phyloP scores from a whole-genome alignment of 1,139 yeast genomes.

The Zygoascus sp. region DNA sequence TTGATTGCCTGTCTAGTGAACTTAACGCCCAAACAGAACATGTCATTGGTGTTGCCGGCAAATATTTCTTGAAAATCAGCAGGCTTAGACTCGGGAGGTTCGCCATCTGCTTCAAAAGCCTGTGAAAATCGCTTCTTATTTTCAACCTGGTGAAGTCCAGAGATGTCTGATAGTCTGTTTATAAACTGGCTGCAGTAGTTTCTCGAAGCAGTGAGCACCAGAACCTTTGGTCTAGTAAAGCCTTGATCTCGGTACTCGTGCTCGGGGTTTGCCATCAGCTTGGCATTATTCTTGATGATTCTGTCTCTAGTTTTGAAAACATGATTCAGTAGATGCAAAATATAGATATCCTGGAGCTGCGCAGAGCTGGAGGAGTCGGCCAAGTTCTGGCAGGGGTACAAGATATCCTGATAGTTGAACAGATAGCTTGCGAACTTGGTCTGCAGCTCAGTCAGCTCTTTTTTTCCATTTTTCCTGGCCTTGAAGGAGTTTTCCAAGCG shows the following conservation, averaged over 20 bases:
- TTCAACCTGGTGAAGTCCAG: conserved; percentile 72
- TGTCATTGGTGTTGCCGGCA: conserved; percentile 88
- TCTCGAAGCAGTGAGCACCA: conserved; percentile 80
- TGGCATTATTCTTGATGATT: conserved; percentile 67
- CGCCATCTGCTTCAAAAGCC: conserved; percentile 57
- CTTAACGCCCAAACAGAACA: conserved; percentile 83
- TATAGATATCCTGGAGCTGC: conserved; percentile 59
- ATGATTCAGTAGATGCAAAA: conserved; percentile 76
- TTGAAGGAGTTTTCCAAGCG: conserved; percentile 29
- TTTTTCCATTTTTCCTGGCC: conserved; percentile 18
- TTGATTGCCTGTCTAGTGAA: conserved; percentile 84
- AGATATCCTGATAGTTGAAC: conserved; percentile 67
- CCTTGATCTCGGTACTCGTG: conserved; percentile 86
- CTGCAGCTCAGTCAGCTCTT: conserved; percentile 38
- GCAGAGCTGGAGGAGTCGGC: conserved; percentile 33
- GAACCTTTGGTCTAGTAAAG: conserved; percentile 85
- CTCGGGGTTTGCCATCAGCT: conserved; percentile 38
- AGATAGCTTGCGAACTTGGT: conserved; percentile 53
- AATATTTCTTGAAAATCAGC: conserved; percentile 76
- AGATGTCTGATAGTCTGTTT: conserved; percentile 54
- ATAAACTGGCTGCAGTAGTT: conserved; percentile 70
- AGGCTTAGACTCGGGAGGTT: conserved; percentile 60
- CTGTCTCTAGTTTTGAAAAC: conserved; percentile 80
- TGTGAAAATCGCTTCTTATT: conserved; percentile 68
- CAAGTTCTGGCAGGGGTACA: conserved; percentile 53